phyloP scores from a whole-genome alignment of 2,329 filamentous ascomycete genomes.

The Aspergillus ibericus region DNA sequence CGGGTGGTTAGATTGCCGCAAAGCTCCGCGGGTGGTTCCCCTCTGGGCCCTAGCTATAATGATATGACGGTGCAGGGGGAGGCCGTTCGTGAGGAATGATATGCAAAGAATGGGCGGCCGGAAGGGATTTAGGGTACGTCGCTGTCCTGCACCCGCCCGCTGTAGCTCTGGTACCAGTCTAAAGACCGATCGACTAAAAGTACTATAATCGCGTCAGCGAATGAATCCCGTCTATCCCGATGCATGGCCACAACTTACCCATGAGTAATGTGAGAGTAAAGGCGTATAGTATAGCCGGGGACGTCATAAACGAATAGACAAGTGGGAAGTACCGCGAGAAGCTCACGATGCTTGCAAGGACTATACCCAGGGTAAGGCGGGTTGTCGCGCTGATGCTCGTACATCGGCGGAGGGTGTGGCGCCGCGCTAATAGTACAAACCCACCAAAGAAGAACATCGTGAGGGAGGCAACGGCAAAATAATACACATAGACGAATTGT shows the following conservation, averaged over 20 bases:
- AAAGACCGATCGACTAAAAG: slow-evolving; percentile 39
- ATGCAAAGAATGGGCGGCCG: background rate
- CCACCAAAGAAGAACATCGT: slow-evolving; percentile 39
- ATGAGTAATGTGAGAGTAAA: slow-evolving; percentile 33
- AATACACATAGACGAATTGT: slow-evolving; percentile 43
- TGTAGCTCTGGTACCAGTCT: slow-evolving; percentile 25
- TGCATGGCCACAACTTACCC: slow-evolving; percentile 23
- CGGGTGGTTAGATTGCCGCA: background rate
- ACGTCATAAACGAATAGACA: slow-evolving; percentile 42
- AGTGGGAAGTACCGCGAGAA: slow-evolving; percentile 35
- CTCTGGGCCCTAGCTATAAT: background rate
- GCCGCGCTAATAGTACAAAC: slow-evolving; percentile 32
- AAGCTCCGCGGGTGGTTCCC: background rate
- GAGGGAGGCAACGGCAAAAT: slow-evolving; percentile 38
- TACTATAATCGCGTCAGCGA: slow-evolving; percentile 25
- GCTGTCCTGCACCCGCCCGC: slow-evolving; percentile 26
- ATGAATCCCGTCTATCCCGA: background rate
- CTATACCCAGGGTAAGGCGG: slow-evolving; percentile 31
- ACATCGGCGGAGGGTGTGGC: slow-evolving; percentile 24
- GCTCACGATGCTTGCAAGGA: slow-evolving; percentile 30
- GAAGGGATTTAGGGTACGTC: slow-evolving; percentile 15
- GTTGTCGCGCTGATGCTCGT: slow-evolving; percentile 27
- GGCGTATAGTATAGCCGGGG: slow-evolving; percentile 39
- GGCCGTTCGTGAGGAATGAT: background rate
- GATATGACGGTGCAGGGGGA: background rate